Conservation (phyloP, 192 early-diverging fungal species). For the Coemansia javaensis region DNA sequence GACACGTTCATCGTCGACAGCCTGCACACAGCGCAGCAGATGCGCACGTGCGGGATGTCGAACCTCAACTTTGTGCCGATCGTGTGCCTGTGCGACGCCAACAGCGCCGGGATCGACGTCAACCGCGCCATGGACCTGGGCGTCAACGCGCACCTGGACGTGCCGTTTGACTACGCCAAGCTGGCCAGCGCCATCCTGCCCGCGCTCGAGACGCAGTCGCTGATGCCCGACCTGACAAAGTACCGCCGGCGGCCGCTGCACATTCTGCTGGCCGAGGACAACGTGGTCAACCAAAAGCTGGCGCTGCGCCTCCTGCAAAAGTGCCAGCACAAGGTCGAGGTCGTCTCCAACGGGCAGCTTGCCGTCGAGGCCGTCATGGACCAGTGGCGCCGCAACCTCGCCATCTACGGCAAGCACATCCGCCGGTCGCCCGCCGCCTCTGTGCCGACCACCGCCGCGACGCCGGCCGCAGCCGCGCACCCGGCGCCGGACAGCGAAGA, state of each 20-base stretch:
- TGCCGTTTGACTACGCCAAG: conserved; percentile 58
- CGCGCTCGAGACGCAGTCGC: conserved; percentile 63
- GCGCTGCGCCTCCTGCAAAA: conserved; percentile 69
- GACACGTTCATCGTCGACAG: conserved; percentile 68
- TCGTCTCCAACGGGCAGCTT: conserved; percentile 73
- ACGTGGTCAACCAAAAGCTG: conserved; percentile 82
- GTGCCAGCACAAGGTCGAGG: conserved; percentile 69
- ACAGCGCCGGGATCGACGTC: conserved; percentile 22
- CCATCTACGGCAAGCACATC: conserved; percentile 23
- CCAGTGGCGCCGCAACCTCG: conserved; percentile 41
- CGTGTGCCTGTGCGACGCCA: conserved; percentile 54
- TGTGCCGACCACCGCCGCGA: no score
- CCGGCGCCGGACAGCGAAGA: no score
- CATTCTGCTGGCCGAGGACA: conserved; percentile 82
- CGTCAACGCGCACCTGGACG: conserved; percentile 67
- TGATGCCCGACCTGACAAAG: conserved; percentile 57
- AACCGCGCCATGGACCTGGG: conserved; percentile 56
- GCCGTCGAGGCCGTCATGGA: conserved; percentile 70
- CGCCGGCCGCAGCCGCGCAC: not conserved
- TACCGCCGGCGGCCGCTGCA: conserved; percentile 60
- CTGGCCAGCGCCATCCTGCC: conserved; percentile 66
- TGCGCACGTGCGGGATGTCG: conserved; percentile 45
- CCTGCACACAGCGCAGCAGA: conserved; percentile 55
- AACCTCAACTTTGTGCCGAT: conserved; percentile 67
- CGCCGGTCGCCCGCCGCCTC: not conserved